Evolutionary conservation across 2,329 filamentous ascomycete species (phyloP).

Genomic region (Xylaria arbuscula): DNA sequence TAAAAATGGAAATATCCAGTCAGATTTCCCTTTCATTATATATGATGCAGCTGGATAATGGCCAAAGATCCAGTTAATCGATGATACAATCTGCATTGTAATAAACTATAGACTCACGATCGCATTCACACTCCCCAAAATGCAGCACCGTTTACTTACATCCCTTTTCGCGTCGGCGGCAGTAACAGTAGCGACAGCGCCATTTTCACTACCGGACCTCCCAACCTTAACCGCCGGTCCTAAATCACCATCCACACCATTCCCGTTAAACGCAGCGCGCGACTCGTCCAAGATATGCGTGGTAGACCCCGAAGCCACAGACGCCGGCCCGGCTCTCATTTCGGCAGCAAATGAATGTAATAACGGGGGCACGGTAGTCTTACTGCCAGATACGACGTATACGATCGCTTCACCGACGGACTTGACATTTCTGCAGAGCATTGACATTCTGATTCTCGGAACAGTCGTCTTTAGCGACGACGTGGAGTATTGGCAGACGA

Average conservation of each 20-base stretch:
- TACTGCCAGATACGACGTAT: constrained; percentile 64
- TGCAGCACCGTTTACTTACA: constrained; percentile 6
- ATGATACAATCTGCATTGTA: background rate
- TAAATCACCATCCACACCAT: constrained; percentile 21
- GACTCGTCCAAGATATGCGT: constrained; percentile 30
- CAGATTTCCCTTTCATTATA: background rate
- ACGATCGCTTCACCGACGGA: constrained; percentile 71
- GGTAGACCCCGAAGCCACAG: constrained; percentile 25
- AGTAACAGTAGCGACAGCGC: background rate
- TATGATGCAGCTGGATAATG: background rate
- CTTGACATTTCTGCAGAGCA: constrained; percentile 68
- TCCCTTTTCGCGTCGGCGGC: background rate
- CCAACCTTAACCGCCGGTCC: constrained; percentile 16
- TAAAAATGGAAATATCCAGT: background rate
- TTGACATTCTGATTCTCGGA: constrained; percentile 65
- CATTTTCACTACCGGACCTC: constrained; percentile 21
- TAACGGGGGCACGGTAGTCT: constrained; percentile 68
- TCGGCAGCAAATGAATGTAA: constrained; percentile 52
- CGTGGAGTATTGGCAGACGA: constrained; percentile 73
- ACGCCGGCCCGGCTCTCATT: constrained; percentile 34
- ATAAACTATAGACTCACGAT: background rate
- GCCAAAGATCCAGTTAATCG: background rate
- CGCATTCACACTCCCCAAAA: background rate
- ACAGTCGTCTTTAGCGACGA: constrained; percentile 66
- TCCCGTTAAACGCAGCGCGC: constrained; percentile 26